Conservation (phyloP, 805 yeast species). For the Hanseniaspora vineae region DNA sequence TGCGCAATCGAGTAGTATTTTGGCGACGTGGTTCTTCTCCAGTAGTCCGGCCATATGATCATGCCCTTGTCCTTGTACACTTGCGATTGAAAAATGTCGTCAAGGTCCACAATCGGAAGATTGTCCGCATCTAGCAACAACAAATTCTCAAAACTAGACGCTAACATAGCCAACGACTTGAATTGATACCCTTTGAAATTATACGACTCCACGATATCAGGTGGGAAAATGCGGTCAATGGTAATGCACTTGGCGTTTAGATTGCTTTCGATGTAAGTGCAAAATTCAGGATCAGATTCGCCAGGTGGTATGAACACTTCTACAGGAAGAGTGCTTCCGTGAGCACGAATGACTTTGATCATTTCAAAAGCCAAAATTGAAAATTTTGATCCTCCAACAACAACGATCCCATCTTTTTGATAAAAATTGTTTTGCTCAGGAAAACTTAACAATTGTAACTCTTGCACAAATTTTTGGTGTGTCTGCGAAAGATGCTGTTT, state of each 20-base stretch:
- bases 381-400: slow-evolving; percentile 71
- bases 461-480: background rate
- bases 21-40: slow-evolving; percentile 78
- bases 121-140: slow-evolving; percentile 67
- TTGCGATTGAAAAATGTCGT: slow-evolving; percentile 40
- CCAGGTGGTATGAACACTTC: slow-evolving; percentile 67
- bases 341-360: slow-evolving; percentile 45
- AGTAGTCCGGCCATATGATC: slow-evolving; percentile 75
- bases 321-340: slow-evolving; percentile 53
- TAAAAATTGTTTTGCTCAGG: background rate
- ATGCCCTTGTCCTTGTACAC: slow-evolving; percentile 41
- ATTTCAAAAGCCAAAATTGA: slow-evolving; percentile 60
- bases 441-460: background rate
- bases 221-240: slow-evolving; percentile 41
- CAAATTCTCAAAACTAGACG: slow-evolving; percentile 61
- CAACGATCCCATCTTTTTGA: slow-evolving; percentile 36
- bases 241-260: slow-evolving; percentile 57
- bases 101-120: slow-evolving; percentile 55
- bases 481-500: background rate
- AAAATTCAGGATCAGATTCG: slow-evolving; percentile 46
- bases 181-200: slow-evolving; percentile 52
- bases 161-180: slow-evolving; percentile 56
- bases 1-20: slow-evolving; percentile 57
- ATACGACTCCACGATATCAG: slow-evolving; percentile 33
- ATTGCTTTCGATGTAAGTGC: slow-evolving; percentile 38